Evolutionary conservation across 208 protist species (phyloP).

Genomic region (Crithidia fasciculata): DNA sequence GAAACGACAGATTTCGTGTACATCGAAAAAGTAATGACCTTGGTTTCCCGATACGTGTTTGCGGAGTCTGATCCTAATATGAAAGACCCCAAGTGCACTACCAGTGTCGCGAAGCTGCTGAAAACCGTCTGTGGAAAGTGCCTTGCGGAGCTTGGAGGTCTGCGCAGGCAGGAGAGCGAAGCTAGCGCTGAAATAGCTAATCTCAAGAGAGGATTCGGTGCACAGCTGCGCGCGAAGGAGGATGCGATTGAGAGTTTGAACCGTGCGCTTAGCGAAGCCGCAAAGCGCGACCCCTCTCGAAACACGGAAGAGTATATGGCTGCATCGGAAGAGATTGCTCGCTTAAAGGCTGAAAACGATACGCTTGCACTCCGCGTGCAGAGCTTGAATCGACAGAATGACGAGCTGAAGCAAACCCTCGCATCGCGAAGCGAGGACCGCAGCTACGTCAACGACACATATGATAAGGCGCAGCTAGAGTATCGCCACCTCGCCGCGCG

Average conservation of each 20-base stretch:
- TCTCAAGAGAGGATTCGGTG: conserved; percentile 14
- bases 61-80: conserved; percentile 63
- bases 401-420: conserved; percentile 52
- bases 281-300: conserved; percentile 9
- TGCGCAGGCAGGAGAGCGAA: conserved; percentile 30
- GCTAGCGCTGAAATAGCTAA: conserved; percentile 18
- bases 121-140: conserved; percentile 64
- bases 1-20: conserved; percentile 54
- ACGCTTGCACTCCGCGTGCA: conserved; percentile 42
- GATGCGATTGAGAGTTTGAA: conserved; percentile 26
- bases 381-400: conserved; percentile 34
- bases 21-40: conserved; percentile 67
- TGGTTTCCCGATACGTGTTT: conserved; percentile 60
- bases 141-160: conserved; percentile 31
- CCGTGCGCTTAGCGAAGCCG: not conserved
- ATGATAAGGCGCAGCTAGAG: conserved; percentile 78
- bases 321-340: conserved; percentile 23
- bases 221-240: conserved; percentile 31
- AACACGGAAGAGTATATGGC: not conserved
- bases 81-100: conserved; percentile 57
- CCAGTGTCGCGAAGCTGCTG: conserved; percentile 57
- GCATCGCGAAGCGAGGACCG: conserved; percentile 49
- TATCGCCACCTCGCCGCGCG: conserved; percentile 78
- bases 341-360: conserved; percentile 48
- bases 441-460: conserved; percentile 43